phyloP scores from a whole-genome alignment of 2,329 filamentous ascomycete genomes.

The Aspergillus sp. region DNA sequence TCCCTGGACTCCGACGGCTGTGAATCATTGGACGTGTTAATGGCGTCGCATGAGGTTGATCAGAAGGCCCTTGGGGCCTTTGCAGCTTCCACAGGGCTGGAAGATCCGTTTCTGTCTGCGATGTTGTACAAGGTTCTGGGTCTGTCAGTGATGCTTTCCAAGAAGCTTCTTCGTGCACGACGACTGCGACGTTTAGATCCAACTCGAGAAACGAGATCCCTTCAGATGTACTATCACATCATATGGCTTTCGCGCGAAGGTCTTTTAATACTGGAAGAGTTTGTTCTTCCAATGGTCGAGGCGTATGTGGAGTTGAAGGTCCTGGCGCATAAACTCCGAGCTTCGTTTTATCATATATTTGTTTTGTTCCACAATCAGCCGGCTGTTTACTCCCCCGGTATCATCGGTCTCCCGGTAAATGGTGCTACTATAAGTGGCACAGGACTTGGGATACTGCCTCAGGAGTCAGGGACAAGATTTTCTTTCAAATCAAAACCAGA shows the following conservation, averaged over 20 bases:
- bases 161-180: slow-evolving; percentile 73
- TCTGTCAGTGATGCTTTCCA: slow-evolving; percentile 78
- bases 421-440: slow-evolving; percentile 18
- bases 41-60: slow-evolving; percentile 96
- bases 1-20: slow-evolving; percentile 24
- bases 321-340: slow-evolving; percentile 81
- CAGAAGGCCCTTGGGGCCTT: slow-evolving; percentile 92
- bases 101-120: slow-evolving; percentile 65
- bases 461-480: slow-evolving; percentile 8
- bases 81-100: slow-evolving; percentile 68
- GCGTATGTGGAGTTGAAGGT: slow-evolving; percentile 79
- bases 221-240: slow-evolving; percentile 83
- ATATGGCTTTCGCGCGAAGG: slow-evolving; percentile 94
- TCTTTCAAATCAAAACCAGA: slow-evolving; percentile 15
- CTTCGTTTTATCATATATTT: slow-evolving; percentile 94
- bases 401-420: slow-evolving; percentile 33
- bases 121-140: slow-evolving; percentile 89
- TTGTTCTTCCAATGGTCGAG: slow-evolving; percentile 76
- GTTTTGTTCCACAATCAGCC: slow-evolving; percentile 93
- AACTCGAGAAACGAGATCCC: slow-evolving; percentile 67
- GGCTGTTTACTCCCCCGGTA: slow-evolving; percentile 58
- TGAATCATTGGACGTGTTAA: slow-evolving; percentile 43
- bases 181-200: slow-evolving; percentile 77
- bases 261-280: slow-evolving; percentile 74
- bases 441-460: slow-evolving; percentile 21